Base-by-base conservation (phyloP, 2,329 filamentous ascomycete species). In the Colletotrichum sp. region DNA sequence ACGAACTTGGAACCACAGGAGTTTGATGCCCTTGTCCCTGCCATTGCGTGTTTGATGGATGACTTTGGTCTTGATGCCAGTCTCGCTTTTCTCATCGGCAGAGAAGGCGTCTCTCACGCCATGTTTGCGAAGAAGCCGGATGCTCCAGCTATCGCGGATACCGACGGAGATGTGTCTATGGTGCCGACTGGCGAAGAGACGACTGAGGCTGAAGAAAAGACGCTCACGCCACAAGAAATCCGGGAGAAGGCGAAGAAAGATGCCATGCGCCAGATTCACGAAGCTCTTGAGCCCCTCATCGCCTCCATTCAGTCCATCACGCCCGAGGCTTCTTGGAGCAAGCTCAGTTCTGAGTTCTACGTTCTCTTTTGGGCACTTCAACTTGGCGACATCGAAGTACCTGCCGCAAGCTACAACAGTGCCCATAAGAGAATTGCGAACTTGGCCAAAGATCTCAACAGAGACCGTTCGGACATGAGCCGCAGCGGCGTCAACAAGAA, bases 331-430 rank as follows among this genome's bases (percentile, higher is more conserved):
- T 90, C 92, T 7, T 95, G 94, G 89, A 87, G 91, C 13, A 91
- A 91, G 66, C 90, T 98, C 68, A 96, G 92, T 59, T 89, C 95
- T 1, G 92, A 95, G 34, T 96, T 98, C 83, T 98, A 95, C 81
- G 92, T 95, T 59, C 95, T 94, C 0, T 99, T 99, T 85, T 99
- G 97, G 97, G 94, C 96, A 67, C 89, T 98, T 15, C 93, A 95
- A 32, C 90, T 98, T 5, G 93, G 94, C 62, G 96, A 99, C 82
- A 88, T 98, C 73, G 91, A 92, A 72, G 92, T 96, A 78, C 95
- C 95, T 2, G 92, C 92, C 77, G 90, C 92, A 39, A 94, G 94
- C 76, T 99, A 99, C 82, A 90, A 94, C 64, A 90, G 92, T 18
- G 96, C 98, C 82, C 92, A 93, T 44, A 91, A 92, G 24, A 90